phyloP scores from a whole-genome alignment of 352 stramenopile genomes.

The Pelagophyceae sp. region DNA sequence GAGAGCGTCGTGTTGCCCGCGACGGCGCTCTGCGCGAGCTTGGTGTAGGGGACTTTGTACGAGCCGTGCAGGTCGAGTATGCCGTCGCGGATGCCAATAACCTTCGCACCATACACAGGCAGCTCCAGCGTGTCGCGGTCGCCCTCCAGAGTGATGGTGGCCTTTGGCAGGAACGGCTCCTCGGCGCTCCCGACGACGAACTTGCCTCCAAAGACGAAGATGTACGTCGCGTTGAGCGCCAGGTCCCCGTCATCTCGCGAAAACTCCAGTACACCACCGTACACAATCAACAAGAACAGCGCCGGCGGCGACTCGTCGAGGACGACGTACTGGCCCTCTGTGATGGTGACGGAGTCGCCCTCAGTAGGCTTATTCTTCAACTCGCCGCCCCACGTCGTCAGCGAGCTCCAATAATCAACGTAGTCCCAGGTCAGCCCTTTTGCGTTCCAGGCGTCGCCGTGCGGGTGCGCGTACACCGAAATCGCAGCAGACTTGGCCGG shows the following conservation, averaged over 20 bases:
- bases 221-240: slow-evolving; percentile 24
- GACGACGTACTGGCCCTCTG: slow-evolving; percentile 27
- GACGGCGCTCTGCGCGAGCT: slow-evolving; percentile 29
- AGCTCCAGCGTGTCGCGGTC: slow-evolving; percentile 23
- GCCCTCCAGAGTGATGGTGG: slow-evolving; percentile 38
- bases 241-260: slow-evolving; percentile 23
- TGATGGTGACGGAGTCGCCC: slow-evolving; percentile 27
- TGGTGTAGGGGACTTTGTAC: slow-evolving; percentile 31
- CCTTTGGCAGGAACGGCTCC: slow-evolving; percentile 37
- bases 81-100: slow-evolving; percentile 38
- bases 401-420: slow-evolving; percentile 21
- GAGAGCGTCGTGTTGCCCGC: slow-evolving; percentile 33
- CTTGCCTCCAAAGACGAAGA: slow-evolving; percentile 26
- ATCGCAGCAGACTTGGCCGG: slow-evolving; percentile 15
- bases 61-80: slow-evolving; percentile 38
- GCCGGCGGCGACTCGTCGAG: slow-evolving; percentile 25
- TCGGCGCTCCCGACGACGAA: slow-evolving; percentile 37
- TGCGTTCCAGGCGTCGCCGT: slow-evolving; percentile 18
- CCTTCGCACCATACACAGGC: slow-evolving; percentile 38
- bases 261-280: slow-evolving; percentile 28
- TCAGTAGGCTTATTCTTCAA: not conserved
- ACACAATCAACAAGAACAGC: slow-evolving; percentile 21
- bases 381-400: slow-evolving; percentile 28
- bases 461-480: not conserved
- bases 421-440: slow-evolving; percentile 18